Evolutionary conservation across 345 rosid genomes (phyloP).

Genomic region (Rhizophora mangle): DNA sequence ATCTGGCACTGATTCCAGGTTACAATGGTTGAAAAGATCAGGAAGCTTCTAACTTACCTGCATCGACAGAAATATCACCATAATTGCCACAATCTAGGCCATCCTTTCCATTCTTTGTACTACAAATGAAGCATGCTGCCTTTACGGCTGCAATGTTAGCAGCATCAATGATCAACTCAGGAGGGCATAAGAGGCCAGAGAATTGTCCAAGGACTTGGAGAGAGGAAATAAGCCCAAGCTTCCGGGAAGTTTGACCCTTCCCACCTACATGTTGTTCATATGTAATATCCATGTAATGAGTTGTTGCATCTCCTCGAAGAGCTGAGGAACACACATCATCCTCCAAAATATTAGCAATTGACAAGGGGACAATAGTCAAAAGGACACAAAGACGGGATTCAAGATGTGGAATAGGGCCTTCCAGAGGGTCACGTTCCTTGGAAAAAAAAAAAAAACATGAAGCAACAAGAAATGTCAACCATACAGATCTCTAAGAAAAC

Average conservation of each 20-base stretch:
- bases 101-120: slow-evolving; percentile 28
- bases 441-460: neutral
- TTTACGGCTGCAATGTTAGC: slow-evolving; percentile 53
- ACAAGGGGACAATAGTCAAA: slow-evolving; percentile 57
- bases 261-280: slow-evolving; percentile 23
- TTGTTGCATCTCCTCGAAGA: slow-evolving; percentile 17
- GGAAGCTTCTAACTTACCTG: slow-evolving; percentile 33
- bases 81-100: slow-evolving; percentile 22
- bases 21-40: neutral
- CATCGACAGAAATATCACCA: slow-evolving; percentile 22
- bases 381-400: slow-evolving; percentile 64
- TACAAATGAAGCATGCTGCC: slow-evolving; percentile 43
- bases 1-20: neutral
- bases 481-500: too few relatives aligned
- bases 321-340: slow-evolving; percentile 32
- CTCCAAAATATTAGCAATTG: slow-evolving; percentile 43
- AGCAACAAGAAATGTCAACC: too few relatives aligned
- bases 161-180: slow-evolving; percentile 38
- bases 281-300: slow-evolving; percentile 23
- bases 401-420: slow-evolving; percentile 69
- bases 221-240: slow-evolving; percentile 42
- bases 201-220: slow-evolving; percentile 59
- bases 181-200: slow-evolving; percentile 53
- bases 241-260: slow-evolving; percentile 24
- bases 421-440: slow-evolving; percentile 60